A percentile compares a stretch with the other conserved stretches of the same genome.
Evolutionary conservation across 1,139 yeast genomes (phyloP).

Genomic region (Kurtzmaniella quercitrusa): DNA sequence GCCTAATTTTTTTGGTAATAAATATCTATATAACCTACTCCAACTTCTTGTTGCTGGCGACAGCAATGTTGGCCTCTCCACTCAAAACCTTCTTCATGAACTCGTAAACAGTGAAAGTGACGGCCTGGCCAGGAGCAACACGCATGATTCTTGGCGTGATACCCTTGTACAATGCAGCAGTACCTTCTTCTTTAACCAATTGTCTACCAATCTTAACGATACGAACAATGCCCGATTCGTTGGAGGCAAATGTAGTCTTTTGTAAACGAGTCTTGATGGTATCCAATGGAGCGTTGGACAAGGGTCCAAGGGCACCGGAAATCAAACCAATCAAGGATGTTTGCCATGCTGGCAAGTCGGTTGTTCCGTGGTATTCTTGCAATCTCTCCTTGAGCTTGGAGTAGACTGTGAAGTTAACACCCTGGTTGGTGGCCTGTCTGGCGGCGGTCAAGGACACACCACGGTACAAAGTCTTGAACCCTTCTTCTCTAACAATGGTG

Average conservation of each 20-base stretch:
- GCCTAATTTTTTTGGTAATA: background rate
- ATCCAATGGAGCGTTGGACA: slow-evolving; percentile 95
- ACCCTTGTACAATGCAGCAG: slow-evolving; percentile 87
- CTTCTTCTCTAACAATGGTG: slow-evolving; percentile 85
- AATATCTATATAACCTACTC: slow-evolving; percentile 10
- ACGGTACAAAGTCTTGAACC: slow-evolving; percentile 80
- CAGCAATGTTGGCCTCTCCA: slow-evolving; percentile 25
- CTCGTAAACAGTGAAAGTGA: slow-evolving; percentile 95
- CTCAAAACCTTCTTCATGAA: slow-evolving; percentile 69
- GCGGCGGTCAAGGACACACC: slow-evolving; percentile 97
- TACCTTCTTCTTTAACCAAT: slow-evolving; percentile 85
- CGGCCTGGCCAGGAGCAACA: slow-evolving; percentile 99
- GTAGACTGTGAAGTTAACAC: slow-evolving; percentile 95
- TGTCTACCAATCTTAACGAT: slow-evolving; percentile 78
- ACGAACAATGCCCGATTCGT: slow-evolving; percentile 71
- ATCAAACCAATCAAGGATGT: slow-evolving; percentile 87
- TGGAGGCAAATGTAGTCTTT: slow-evolving; percentile 71
- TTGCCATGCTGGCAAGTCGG: slow-evolving; percentile 85
- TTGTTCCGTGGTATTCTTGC: slow-evolving; percentile 60
- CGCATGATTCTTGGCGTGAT: slow-evolving; percentile 98
- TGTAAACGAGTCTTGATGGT: slow-evolving; percentile 97
- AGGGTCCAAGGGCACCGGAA: slow-evolving; percentile 97
- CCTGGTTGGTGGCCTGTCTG: slow-evolving; percentile 97
- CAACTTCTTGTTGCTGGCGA: slow-evolving; percentile 20
- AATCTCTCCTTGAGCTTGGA: slow-evolving; percentile 74